phyloP scores from a whole-genome alignment of 177 flowering plant genomes.

The Vitis hybrid region DNA sequence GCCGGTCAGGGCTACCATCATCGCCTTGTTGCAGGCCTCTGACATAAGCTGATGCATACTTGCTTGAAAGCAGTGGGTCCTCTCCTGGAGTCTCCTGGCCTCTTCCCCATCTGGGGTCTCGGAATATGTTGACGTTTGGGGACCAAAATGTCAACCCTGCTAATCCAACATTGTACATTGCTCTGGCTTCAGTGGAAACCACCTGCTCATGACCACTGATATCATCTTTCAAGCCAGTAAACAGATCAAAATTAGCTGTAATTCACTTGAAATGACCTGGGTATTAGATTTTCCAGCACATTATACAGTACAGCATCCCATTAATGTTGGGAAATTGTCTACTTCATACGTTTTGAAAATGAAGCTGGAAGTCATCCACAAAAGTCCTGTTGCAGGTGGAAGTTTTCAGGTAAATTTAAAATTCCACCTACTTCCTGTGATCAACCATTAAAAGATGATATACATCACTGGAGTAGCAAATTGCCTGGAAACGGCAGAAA shows the following conservation, averaged over 20 bases:
- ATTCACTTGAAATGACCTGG: neutral
- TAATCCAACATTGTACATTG: conserved; percentile 91
- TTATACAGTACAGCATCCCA: neutral
- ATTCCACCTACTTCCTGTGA: conserved; percentile 3
- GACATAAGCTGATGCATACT: conserved; percentile 65
- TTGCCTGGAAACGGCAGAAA: neutral
- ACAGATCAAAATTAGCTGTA: neutral
- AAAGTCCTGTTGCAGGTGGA: neutral
- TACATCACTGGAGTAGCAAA: no score
- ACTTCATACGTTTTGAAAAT: no score
- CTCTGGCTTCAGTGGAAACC: conserved; percentile 91
- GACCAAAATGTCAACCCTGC: conserved; percentile 92
- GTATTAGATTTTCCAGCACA: neutral
- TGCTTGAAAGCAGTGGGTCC: conserved; percentile 75
- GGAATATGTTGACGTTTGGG: conserved; percentile 79
- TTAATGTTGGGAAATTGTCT: no score
- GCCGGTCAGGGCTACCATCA: conserved; percentile 43
- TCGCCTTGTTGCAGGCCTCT: conserved; percentile 71
- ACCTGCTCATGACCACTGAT: conserved; percentile 39
- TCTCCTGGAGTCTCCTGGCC: conserved; percentile 94
- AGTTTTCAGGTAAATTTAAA: neutral
- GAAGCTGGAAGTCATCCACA: no score
- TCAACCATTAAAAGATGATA: neutral
- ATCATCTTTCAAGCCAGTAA: neutral
- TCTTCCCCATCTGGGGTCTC: conserved; percentile 98